Percentiles rank a stretch among this genome's conserved stretches.
Evolutionary conservation across 306 rosid species (phyloP).

Genomic region (Sesbania bispinosa): DNA sequence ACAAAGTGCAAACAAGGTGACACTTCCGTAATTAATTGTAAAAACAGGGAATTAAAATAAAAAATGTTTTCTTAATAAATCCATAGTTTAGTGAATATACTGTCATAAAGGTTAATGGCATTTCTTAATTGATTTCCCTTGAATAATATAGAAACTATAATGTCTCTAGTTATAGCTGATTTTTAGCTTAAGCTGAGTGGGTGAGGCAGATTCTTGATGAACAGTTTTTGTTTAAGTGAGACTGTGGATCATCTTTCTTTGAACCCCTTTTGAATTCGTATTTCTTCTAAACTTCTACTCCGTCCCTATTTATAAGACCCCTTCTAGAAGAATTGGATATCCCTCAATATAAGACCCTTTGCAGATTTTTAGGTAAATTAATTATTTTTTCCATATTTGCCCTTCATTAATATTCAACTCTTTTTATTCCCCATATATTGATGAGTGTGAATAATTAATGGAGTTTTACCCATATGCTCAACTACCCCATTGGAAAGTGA

Average conservation of each 20-base stretch:
- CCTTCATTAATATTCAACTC: too few species aligned
- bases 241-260: neutral
- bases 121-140: neutral
- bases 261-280: neutral
- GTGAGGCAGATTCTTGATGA: neutral
- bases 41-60: neutral
- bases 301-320: too few species aligned
- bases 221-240: conserved; percentile 5
- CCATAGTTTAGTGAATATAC: neutral
- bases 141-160: neutral
- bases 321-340: too few species aligned
- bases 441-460: too few species aligned
- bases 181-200: neutral
- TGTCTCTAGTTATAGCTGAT: conserved; percentile 2
- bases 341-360: too few species aligned
- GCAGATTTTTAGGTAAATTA: too few species aligned
- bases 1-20: neutral
- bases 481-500: too few species aligned
- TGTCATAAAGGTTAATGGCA: neutral
- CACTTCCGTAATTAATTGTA: neutral
- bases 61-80: too few species aligned
- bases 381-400: too few species aligned
- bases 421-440: too few species aligned
- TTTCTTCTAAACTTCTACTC: neutral
- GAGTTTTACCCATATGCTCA: too few species aligned